Evolutionary conservation across 2,329 filamentous ascomycete genomes (phyloP), one percentile per base, ranked within the genome.

Genomic region (Hirsutella minnesotensis): DNA sequence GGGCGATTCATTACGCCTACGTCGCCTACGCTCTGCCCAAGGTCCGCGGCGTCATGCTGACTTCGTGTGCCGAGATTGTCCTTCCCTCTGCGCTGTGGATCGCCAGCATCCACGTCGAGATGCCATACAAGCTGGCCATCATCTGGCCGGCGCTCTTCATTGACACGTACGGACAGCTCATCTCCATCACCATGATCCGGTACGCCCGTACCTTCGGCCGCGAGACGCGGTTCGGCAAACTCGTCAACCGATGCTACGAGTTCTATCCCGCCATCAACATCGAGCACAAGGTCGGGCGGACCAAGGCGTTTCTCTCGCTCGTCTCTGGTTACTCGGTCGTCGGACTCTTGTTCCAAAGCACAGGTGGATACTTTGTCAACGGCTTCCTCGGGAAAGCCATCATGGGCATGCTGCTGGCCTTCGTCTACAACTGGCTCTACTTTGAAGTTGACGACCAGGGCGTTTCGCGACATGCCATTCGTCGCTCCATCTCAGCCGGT

Each of bases 261-360:
- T 80, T 79, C 55, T 72, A 68, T 42, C 78, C 76, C 3, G 76
- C 73, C 1, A 63, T 75, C 38, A 82, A 80, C 49, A 82, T 82
- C 48, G 79, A 82, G 57, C 79, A 83, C 56, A 71, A 75, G 43
- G 75, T 77, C 4, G 78, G 81, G 56, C 64, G 79, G 7, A 81
- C 73, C 24, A 75, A 75, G 44, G 77, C 77, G 0, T 83, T 82
- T 51, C 74, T 81, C 0, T 73, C 76, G 0, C 62, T 82, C 3
- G 77, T 83, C 2, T 74, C 82, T 49, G 78, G 79, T 15, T 81
- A 80, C 49, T 76, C 71, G 1, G 77, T 82, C 20, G 68, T 82
- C 22, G 75, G 72, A 0, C 63, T 81, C 30, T 61, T 80, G 34
- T 81, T 76, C 53, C 77, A 81, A 51, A 77, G 69, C 46, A 49